Evolutionary conservation across 768 basidiomycete species (phyloP).

Genomic region (Leccinum longicurvipes): DNA sequence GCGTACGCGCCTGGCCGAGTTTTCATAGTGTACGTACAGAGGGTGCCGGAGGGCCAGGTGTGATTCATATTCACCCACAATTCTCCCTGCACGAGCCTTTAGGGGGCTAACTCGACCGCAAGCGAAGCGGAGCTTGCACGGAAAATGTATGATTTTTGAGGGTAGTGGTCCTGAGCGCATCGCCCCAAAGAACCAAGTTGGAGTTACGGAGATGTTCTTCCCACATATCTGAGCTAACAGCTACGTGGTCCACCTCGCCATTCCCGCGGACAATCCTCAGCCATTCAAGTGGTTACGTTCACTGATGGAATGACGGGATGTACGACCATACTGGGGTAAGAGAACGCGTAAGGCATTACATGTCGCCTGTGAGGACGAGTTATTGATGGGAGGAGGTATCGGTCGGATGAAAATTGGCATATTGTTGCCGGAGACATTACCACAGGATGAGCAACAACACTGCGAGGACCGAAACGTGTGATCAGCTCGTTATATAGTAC

Average conservation of each 20-base stretch:
- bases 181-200: background rate
- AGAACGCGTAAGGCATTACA: conserved; percentile 14
- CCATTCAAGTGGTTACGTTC: conserved; percentile 9
- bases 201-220: conserved; percentile 8
- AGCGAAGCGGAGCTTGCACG: background rate
- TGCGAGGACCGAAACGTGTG: conserved; percentile 19
- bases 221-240: conserved; percentile 24
- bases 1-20: background rate
- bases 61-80: conserved; percentile 6
- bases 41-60: background rate
- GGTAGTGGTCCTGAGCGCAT: conserved; percentile 2
- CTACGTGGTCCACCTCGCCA: conserved; percentile 10
- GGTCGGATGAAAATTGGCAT: conserved; percentile 54
- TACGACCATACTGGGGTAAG: conserved; percentile 9
- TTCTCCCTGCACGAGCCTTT: conserved; percentile 1
- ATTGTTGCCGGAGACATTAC: conserved; percentile 55
- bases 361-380: conserved; percentile 7
- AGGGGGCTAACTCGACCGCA: conserved; percentile 9
- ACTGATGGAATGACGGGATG: conserved; percentile 21
- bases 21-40: conserved; percentile 8
- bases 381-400: conserved; percentile 12
- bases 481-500: conserved; percentile 14
- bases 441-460: conserved; percentile 55
- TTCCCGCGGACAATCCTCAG: conserved; percentile 23
- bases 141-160: background rate